phyloP scores from a whole-genome alignment of 371 early-diverging fungal genomes.

The Chytridiales sp. region DNA sequence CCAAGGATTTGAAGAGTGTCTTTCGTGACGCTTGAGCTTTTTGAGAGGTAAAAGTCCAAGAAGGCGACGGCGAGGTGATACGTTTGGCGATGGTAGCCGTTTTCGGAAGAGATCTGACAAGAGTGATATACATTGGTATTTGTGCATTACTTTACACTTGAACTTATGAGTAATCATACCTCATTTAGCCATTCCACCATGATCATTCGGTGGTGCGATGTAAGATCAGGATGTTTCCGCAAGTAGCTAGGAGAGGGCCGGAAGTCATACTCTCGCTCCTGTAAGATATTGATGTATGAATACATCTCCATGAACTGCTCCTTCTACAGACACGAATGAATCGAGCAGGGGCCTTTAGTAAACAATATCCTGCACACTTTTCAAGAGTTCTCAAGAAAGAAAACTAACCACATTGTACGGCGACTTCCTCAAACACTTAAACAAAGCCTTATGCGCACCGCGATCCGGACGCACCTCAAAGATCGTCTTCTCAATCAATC shows the following conservation, averaged over 20 bases:
- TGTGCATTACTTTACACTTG: background rate
- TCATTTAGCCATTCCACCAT: conserved; percentile 8
- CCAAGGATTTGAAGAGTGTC: conserved; percentile 4
- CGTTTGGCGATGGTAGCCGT: background rate
- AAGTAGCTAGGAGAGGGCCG: conserved; percentile 10
- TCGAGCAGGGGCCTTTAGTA: too few relatives aligned
- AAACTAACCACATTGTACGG: too few relatives aligned
- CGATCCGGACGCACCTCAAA: too few relatives aligned
- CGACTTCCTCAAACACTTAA: too few relatives aligned
- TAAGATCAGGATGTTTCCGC: background rate
- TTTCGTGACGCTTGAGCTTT: too few relatives aligned
- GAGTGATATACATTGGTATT: background rate
- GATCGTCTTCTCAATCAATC: too few relatives aligned
- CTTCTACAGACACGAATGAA: too few relatives aligned
- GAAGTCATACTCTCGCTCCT: background rate
- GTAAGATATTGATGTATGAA: too few relatives aligned
- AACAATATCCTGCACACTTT: too few relatives aligned
- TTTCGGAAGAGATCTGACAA: background rate
- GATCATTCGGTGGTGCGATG: conserved; percentile 4
- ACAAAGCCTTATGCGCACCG: too few relatives aligned
- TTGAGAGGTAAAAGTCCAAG: conserved; percentile 1
- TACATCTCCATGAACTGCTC: too few relatives aligned
- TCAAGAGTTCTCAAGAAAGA: too few relatives aligned
- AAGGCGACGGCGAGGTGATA: background rate
- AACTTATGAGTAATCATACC: background rate